Evolutionary conservation across 768 basidiomycete species (phyloP).

Genomic region (Dacryopinax primogenitus): DNA sequence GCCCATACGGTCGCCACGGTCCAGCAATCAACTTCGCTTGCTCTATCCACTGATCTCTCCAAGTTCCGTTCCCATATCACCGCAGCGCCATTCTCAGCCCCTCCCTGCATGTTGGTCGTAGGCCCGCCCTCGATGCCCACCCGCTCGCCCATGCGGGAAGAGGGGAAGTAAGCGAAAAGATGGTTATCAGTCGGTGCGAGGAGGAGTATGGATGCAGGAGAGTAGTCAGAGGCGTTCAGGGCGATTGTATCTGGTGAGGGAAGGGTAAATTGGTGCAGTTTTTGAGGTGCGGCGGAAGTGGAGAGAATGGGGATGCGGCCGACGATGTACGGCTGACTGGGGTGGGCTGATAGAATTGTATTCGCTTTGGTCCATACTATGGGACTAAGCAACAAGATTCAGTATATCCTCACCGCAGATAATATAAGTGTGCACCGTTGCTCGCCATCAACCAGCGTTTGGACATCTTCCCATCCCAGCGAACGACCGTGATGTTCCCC

Average conservation of each 20-base stretch:
- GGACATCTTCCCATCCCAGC: not conserved
- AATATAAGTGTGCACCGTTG: not conserved
- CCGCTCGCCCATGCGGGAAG: not conserved
- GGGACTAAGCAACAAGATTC: not conserved
- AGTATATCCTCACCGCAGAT: not conserved
- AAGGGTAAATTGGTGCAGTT: not conserved
- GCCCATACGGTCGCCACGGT: not conserved
- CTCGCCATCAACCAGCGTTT: not conserved
- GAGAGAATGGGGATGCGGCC: not conserved
- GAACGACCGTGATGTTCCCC: not conserved
- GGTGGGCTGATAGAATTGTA: not conserved
- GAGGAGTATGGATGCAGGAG: not conserved
- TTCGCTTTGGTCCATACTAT: not conserved
- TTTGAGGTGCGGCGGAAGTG: not conserved
- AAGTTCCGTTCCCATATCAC: not conserved
- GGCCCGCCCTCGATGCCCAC: not conserved
- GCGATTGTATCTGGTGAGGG: not conserved
- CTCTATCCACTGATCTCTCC: not conserved
- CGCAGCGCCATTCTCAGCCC: not conserved
- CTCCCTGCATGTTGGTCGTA: not conserved
- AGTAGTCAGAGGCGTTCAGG: not conserved
- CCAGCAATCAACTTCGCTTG: not conserved
- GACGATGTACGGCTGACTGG: not conserved
- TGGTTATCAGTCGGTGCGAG: not conserved
- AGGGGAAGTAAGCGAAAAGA: not conserved